These are phyloP conservation scores for Brassica nigra DNA, from an alignment of 345 rosid species.

Conservation along the genomic window DNA sequence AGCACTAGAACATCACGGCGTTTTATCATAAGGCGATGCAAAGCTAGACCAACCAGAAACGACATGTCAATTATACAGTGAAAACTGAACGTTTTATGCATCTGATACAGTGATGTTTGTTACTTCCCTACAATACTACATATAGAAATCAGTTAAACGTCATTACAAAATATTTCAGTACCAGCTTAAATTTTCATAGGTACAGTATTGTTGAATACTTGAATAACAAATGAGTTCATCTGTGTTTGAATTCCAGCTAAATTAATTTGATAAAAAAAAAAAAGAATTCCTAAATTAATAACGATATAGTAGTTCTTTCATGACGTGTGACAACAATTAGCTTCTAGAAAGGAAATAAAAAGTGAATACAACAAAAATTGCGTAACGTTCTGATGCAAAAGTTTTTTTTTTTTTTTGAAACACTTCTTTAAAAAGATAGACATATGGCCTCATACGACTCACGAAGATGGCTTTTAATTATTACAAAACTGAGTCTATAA, in stretches of 20 bases:
- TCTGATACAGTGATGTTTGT: neutral
- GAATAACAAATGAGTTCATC: neutral
- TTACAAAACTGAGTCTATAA: neutral
- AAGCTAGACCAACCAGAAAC: neutral
- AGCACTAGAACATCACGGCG: slow-evolving; percentile 9
- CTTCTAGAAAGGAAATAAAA: neutral
- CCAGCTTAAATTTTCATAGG: neutral
- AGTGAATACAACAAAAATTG: neutral
- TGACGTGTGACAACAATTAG: neutral
- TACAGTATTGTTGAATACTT: neutral
- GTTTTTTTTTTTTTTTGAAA: neutral
- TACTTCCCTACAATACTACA: neutral
- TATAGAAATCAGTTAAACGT: neutral
- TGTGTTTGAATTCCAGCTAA: neutral
- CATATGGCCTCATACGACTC: neutral
- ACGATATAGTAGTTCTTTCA: neutral
- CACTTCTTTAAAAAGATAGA: neutral
- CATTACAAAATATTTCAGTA: neutral
- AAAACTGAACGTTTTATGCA: no score
- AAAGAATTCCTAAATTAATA: neutral
- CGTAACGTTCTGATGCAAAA: neutral
- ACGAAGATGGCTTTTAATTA: neutral
- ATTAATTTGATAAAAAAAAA: no score
- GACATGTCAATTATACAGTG: neutral
- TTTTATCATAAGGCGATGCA: neutral